Base-by-base conservation (phyloP, 1,284 basidiomycete genomes). In the Boletus mariae region DNA sequence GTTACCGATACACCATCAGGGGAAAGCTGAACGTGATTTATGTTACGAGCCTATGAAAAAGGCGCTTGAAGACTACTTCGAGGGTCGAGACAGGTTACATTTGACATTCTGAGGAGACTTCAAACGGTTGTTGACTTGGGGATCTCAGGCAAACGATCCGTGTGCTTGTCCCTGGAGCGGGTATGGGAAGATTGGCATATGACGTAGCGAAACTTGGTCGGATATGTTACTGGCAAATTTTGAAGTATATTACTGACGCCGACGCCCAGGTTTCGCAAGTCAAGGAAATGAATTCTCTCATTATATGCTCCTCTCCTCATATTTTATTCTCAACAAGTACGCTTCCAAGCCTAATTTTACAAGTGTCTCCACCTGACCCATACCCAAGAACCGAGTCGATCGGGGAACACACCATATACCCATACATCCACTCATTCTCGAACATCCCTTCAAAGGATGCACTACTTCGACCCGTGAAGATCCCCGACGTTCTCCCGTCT, bases 281-380 rank as follows among this genome's bases (percentile, higher is more conserved):
- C 92, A 94, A 70, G 94, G 90, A 9, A 97, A 96, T 67, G 94
- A 97, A 70, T 96, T 95, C 67, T 94, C 90, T 32, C 90, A 94
- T 58, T 94, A 92, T 72, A 96, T 95, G 93, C 79, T 95, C 9
- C 79, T 95, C 1, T 77, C 87, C 1, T 92, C 92, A 6, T 89
- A 85, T 64, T 88, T 89, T 66, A 84, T 94, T 26, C 74, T 95
- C 34, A 93, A 92, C 64, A 80, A 79, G 89, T 91, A 59, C 4
- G 69, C 40, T 45, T 17, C 9, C 31, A 41, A 46, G 10, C 35
- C 34, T n/a, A 2, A 12, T n/a, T 17, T n/a, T 10, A 28, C n/a
- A 11, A 11, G 25, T 5, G 13, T 13, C 25, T 5, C 12, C 25
- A 17, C 23, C 46, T 57, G 13, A 55, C 45, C 5, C 15, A 23